Base-by-base conservation (phyloP, 2,329 filamentous ascomycete genomes). In the Pezizomycotina sp. region DNA sequence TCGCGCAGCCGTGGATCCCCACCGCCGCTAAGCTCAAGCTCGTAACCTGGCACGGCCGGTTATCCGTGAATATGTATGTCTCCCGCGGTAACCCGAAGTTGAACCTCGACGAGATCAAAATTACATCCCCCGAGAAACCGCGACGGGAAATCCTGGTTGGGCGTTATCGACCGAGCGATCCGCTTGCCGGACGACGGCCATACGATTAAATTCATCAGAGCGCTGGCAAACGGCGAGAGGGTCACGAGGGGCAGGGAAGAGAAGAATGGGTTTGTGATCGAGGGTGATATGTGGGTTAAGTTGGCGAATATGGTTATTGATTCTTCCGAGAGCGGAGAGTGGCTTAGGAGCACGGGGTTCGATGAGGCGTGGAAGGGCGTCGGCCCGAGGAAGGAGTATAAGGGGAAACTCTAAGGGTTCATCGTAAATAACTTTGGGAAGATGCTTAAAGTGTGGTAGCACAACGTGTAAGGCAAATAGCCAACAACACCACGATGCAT, bases 41-140 rank as follows among this genome's bases (percentile, higher is more conserved):
- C 0, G 62, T 92, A 5, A 77, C 89, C 56, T 84, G 74, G 69
- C 92, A 91, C 56, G 77, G 74, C 31, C 70, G 82, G 26, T 58
- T 74, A 48, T 79, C 89, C 53, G 60, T 92, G 4, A 52, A 74
- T 4, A 63, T 82, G 57, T 92, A 91, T 54, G 68, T 74, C 1
- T 77, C 75, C 1, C 65, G 77, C 6, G 67, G 66, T 3, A 66
- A 64, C 1, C 75, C 81, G 1, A 56, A 65, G 0, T 64, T 84
- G 1, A 58, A 65, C 0, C 38, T 70, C 0, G 62, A 72, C 3
- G 65, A 72, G 30, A 66, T 92, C 34, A 56, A 55, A 1, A 52
- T 57, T 86, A 89, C 51, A 55, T 58, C 1, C 66, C 74, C 0
- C 66, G 60, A 37, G 57, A 61, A 30, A 48, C 50, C 3, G 34